Evolutionary conservation across 495 filamentous ascomycete species (phyloP).

Genomic region (Neurospora sp.): DNA sequence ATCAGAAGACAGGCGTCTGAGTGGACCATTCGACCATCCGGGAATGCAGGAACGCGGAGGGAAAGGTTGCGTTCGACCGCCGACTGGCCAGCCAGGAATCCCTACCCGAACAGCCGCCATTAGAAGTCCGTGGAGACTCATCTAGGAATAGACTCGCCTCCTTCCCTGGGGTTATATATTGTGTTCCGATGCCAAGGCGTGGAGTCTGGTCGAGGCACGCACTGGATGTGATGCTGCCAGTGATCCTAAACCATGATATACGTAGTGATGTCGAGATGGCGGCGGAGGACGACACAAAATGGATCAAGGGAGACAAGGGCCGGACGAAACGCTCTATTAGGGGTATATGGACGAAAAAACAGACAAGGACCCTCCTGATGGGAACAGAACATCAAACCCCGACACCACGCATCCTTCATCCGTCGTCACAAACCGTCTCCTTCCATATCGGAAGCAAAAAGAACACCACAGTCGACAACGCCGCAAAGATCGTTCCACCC

Average conservation of each 20-base stretch:
- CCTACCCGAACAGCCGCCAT: constrained; percentile 18
- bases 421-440: constrained; percentile 14
- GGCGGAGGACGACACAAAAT: background rate
- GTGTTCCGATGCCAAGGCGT: background rate
- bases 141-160: background rate
- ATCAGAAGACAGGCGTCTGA: background rate
- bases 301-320: no score
- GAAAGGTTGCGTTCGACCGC: constrained; percentile 10
- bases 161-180: background rate
- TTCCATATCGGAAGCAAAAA: constrained; percentile 31
- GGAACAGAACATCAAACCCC: background rate
- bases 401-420: background rate
- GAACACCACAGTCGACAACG: constrained; percentile 23
- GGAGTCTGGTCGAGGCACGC: background rate
- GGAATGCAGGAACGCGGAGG: constrained; percentile 25
- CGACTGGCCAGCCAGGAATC: constrained; percentile 3
- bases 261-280: background rate
- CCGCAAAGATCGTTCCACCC: constrained; percentile 27
- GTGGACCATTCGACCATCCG: constrained; percentile 2
- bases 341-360: background rate
- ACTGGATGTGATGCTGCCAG: background rate
- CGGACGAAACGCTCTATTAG: background rate
- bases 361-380: background rate
- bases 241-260: background rate
- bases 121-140: background rate